Evolutionary conservation across 257 asterid genomes (phyloP).

Genomic region (Pogostemon cablin): DNA sequence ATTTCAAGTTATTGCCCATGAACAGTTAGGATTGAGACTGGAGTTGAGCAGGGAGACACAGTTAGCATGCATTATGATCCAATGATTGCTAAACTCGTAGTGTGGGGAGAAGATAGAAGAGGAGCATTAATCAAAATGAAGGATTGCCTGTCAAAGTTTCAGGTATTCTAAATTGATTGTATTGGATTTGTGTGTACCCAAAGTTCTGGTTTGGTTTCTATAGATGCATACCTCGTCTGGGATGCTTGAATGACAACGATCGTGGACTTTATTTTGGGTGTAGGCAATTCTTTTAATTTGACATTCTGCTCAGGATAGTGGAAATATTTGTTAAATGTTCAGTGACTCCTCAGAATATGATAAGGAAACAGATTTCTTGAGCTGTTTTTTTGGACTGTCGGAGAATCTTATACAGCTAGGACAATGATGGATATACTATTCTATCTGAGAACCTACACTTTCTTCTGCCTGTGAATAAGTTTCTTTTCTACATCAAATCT

Average conservation of each 20-base stretch:
- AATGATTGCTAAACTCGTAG: conserved; percentile 98
- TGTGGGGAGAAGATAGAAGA: conserved; percentile 90
- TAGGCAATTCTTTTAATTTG: conserved; percentile 11
- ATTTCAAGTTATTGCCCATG: conserved; percentile 38
- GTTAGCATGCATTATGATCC: conserved; percentile 99
- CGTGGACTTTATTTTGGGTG: conserved; percentile 18
- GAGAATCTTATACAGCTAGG: conserved; percentile 5
- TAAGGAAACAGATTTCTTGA: background rate
- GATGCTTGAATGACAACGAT: conserved; percentile 18
- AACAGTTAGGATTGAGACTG: conserved; percentile 97
- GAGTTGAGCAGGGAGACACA: conserved; percentile 92
- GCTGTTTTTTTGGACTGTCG: conserved; percentile 1
- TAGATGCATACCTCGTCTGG: conserved; percentile 22
- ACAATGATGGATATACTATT: conserved; percentile 18
- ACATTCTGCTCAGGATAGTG: conserved; percentile 12
- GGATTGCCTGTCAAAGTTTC: conserved; percentile 87
- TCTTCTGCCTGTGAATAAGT: background rate
- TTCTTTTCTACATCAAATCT: background rate
- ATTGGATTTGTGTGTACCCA: too few species aligned
- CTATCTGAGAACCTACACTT: background rate
- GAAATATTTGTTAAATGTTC: conserved; percentile 4
- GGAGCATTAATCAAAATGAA: conserved; percentile 82
- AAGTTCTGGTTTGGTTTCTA: background rate
- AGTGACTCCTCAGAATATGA: conserved; percentile 4
- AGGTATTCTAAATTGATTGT: conserved; percentile 48